Evolutionary conservation across 768 basidiomycete species (phyloP), one percentile per base, ranked within the genome.

Genomic region (Hysterangium stoloniferum): DNA sequence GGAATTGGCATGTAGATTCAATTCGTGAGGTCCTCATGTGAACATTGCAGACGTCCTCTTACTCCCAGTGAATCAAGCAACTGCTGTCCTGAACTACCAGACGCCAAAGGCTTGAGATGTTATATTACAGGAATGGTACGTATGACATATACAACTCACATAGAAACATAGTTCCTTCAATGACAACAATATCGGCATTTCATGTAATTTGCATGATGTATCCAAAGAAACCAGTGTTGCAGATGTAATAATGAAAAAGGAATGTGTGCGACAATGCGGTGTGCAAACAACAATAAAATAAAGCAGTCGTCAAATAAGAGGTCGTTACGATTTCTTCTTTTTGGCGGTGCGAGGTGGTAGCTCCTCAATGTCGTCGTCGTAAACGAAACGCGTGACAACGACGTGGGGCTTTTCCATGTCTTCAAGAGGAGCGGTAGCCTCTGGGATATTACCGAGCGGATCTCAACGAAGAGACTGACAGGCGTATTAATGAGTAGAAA

Each of bases 1-100:
- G n/a, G n/a, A n/a, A n/a, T n/a, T n/a, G n/a, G n/a, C n/a, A n/a
- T n/a, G n/a, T n/a, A n/a, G n/a, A n/a, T n/a, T n/a, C n/a, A n/a
- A n/a, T n/a, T n/a, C n/a, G n/a, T n/a, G n/a, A n/a, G n/a, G n/a
- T n/a, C 74, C 87, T 34, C 94, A 95, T 61, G 89, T 97, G 38
- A 93, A 97, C 62, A 75, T 97, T 36, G 91, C 89, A 1, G 85
- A 92, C 60, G 66, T 87, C 9, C 77, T 79, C 50, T 74, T 90
- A 38, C 77, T 88, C 57, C 87, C 87, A 1, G 82, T 83, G 27
- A 87, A 87, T 62, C 87, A 90, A 68, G 87, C 87, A 29, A 84
- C 67, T 71, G 79, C 38, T 9, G 29, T 19, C 49, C 25, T 48
- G 28, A 48, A 48, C 25, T 48, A 48, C 37, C 33, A 35, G 9